These are phyloP conservation scores for Corchorus capsularis DNA, from an alignment of 345 rosid genomes.

Conservation along the genomic window DNA sequence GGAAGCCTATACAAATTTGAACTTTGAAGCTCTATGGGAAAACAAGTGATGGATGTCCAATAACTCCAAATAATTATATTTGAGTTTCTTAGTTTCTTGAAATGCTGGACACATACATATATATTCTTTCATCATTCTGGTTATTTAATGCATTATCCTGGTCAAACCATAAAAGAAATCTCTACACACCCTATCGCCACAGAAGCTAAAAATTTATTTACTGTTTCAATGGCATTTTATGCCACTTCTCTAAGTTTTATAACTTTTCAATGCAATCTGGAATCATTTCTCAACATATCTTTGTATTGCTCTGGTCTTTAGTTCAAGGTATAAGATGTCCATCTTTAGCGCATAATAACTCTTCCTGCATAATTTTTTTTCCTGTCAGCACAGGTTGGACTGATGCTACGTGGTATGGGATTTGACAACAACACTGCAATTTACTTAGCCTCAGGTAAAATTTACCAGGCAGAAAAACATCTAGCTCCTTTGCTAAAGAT, in stretches of 20 bases:
- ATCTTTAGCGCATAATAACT: slow-evolving; percentile 24
- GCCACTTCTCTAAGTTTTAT: background rate
- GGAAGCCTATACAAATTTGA: background rate
- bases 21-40: slow-evolving; percentile 7
- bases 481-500: slow-evolving; percentile 70
- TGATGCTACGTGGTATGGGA: slow-evolving; percentile 98
- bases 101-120: background rate
- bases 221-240: background rate
- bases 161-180: slow-evolving; percentile 11
- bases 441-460: slow-evolving; percentile 81
- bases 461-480: slow-evolving; percentile 69
- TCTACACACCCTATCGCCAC: background rate
- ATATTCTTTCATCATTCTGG: background rate
- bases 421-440: slow-evolving; percentile 80
- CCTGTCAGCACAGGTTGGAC: slow-evolving; percentile 82
- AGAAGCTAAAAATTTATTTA: background rate
- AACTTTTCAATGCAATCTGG: background rate
- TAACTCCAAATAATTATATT: background rate
- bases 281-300: background rate
- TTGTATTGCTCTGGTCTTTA: background rate
- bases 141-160: background rate
- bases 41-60: slow-evolving; percentile 1
- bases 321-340: background rate
- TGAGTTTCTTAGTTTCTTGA: slow-evolving; percentile 2
- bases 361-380: slow-evolving; percentile 35